phyloP scores from a whole-genome alignment of 2,329 filamentous ascomycete genomes.

The Aspergillus persii region DNA sequence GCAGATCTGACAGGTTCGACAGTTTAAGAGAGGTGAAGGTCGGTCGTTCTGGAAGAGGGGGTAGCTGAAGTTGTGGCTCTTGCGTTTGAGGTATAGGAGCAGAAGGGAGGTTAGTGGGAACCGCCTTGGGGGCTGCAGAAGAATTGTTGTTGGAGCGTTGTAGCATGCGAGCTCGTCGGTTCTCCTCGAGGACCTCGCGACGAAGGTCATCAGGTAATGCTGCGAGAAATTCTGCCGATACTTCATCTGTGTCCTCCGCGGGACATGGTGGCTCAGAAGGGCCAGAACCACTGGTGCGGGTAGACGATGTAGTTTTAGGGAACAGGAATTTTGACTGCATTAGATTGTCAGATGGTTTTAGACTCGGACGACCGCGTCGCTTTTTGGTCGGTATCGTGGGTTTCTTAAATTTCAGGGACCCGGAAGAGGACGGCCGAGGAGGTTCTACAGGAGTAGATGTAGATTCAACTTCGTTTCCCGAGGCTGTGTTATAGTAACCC shows the following conservation, averaged over 20 bases:
- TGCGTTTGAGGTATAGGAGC: constrained; percentile 9
- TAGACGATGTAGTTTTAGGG: constrained; percentile 18
- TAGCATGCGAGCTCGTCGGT: constrained; percentile 60
- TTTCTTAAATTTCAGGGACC: constrained; percentile 37
- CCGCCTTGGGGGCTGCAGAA: constrained; percentile 24
- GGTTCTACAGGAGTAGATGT: constrained; percentile 50
- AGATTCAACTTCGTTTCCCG: constrained; percentile 27
- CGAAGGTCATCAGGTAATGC: constrained; percentile 80
- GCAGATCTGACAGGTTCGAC: constrained; percentile 60
- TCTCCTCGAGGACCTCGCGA: constrained; percentile 73
- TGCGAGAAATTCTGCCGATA: constrained; percentile 72
- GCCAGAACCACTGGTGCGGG: constrained; percentile 14
- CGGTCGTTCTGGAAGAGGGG: constrained; percentile 53
- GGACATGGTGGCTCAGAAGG: constrained; percentile 26
- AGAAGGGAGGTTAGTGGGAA: constrained; percentile 18
- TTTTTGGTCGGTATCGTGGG: constrained; percentile 67
- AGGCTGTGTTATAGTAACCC: constrained; percentile 59
- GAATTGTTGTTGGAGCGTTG: constrained; percentile 54
- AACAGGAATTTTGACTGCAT: constrained; percentile 71
- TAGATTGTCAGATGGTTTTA: constrained; percentile 56
- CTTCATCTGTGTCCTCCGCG: constrained; percentile 27
- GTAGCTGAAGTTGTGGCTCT: constrained; percentile 36
- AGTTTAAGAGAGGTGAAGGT: constrained; percentile 63
- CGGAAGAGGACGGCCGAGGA: constrained; percentile 44
- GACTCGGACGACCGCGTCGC: constrained; percentile 53